These are phyloP conservation scores for Brasilioporus rufonigricans DNA, from an alignment of 768 basidiomycete species.

Conservation along the genomic window DNA sequence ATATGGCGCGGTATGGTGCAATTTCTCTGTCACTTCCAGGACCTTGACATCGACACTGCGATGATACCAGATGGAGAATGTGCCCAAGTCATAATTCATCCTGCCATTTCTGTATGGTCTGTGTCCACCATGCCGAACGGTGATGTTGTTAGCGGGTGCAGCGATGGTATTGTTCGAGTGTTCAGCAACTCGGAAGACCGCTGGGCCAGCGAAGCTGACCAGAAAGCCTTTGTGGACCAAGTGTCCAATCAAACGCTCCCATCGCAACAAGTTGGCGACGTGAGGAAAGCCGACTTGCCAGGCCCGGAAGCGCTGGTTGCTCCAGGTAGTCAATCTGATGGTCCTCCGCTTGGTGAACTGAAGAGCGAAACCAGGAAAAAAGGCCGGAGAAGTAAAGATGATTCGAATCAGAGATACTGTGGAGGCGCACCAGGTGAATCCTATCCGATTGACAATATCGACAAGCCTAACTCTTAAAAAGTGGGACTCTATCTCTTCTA, in stretches of 20 bases:
- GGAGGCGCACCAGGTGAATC: constrained; percentile 83
- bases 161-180: constrained; percentile 83
- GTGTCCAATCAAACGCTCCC: constrained; percentile 80
- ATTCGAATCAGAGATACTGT: constrained; percentile 75
- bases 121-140: constrained; percentile 85
- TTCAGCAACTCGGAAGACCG: constrained; percentile 76
- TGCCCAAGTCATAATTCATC: constrained; percentile 84
- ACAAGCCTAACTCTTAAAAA: constrained; percentile 30
- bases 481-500: constrained; percentile 72
- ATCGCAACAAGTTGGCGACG: constrained; percentile 85
- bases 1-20: constrained; percentile 76
- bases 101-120: constrained; percentile 96
- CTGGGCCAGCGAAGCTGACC: constrained; percentile 63
- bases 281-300: constrained; percentile 88
- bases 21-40: constrained; percentile 1
- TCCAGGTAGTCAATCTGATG: constrained; percentile 50
- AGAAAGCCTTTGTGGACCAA: constrained; percentile 69
- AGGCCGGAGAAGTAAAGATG: constrained; percentile 93
- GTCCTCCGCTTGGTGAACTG: neutral
- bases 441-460: neutral
- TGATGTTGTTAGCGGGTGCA: constrained; percentile 90
- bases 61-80: constrained; percentile 73
- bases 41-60: constrained; percentile 1
- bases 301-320: constrained; percentile 74
- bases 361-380: constrained; percentile 59